These are phyloP conservation scores for Lachnellula arida DNA, from an alignment of 2,329 filamentous ascomycete species.

Conservation along the genomic window DNA sequence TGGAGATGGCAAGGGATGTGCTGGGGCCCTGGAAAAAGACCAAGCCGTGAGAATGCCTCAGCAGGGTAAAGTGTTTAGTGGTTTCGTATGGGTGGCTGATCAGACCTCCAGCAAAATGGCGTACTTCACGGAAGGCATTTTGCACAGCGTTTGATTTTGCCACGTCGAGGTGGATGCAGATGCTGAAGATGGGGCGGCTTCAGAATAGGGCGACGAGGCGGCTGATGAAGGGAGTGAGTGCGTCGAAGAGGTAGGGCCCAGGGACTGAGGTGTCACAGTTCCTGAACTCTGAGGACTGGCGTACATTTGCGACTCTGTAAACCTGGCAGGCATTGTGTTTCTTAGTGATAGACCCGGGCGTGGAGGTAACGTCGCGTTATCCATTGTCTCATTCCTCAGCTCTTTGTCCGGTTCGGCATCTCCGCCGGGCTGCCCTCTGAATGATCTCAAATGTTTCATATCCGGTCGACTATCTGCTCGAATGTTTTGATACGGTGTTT, in stretches of 20 bases:
- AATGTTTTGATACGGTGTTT: not conserved
- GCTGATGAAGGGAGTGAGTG: not conserved
- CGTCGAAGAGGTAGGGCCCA: not conserved
- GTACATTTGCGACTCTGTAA: constrained; percentile 9
- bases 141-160: constrained; percentile 11
- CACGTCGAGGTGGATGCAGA: not conserved
- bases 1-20: constrained; percentile 59
- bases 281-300: constrained; percentile 2
- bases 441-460: not conserved
- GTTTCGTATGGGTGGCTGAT: constrained; percentile 60
- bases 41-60: constrained; percentile 60
- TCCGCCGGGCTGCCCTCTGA: not conserved
- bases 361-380: not conserved
- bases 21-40: constrained; percentile 62
- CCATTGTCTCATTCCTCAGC: not conserved
- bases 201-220: constrained; percentile 1
- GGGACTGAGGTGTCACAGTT: not conserved
- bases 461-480: not conserved
- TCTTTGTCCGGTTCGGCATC: not conserved
- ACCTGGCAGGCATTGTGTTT: not conserved
- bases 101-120: constrained; percentile 61
- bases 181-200: not conserved
- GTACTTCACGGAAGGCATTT: constrained; percentile 44
- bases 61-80: constrained; percentile 60
- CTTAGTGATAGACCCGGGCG: constrained; percentile 4